These are phyloP conservation scores for Pisolithus microcarpus DNA, from an alignment of 768 basidiomycete genomes.

Conservation along the genomic window DNA sequence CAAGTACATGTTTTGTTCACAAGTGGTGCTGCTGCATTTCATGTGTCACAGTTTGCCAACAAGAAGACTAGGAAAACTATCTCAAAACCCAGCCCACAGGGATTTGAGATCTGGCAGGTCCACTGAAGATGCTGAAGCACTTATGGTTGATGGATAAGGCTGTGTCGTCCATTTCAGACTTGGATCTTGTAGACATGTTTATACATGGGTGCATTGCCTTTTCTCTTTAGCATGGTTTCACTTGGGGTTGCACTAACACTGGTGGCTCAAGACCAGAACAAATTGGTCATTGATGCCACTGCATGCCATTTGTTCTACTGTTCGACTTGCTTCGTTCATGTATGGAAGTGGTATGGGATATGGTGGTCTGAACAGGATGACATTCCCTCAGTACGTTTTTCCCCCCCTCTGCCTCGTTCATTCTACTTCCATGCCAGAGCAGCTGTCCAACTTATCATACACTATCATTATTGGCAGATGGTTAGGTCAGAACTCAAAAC, in stretches of 20 bases:
- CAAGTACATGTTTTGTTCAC: constrained; percentile 47
- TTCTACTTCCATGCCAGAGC: too few species aligned
- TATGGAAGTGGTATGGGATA: constrained; percentile 69
- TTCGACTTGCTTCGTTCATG: constrained; percentile 77
- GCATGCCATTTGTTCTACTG: constrained; percentile 86
- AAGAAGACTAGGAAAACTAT: constrained; percentile 71
- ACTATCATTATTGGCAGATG: constrained; percentile 46
- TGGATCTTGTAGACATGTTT: constrained; percentile 85
- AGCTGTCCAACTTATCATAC: neutral
- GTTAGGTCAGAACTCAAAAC: constrained; percentile 97
- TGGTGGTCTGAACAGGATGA: constrained; percentile 57
- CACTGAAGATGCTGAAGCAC: constrained; percentile 59
- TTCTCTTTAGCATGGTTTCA: neutral
- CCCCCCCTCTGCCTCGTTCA: neutral
- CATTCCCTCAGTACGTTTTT: constrained; percentile 74
- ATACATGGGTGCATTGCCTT: constrained; percentile 75
- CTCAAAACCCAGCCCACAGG: constrained; percentile 72
- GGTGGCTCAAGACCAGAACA: constrained; percentile 67
- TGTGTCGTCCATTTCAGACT: constrained; percentile 89
- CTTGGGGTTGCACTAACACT: neutral
- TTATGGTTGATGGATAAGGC: constrained; percentile 81
- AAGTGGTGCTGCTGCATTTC: constrained; percentile 26
- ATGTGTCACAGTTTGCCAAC: too few species aligned
- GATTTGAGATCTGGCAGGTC: constrained; percentile 51
- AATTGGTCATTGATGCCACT: constrained; percentile 92